These are phyloP conservation scores for Leishmania guyanensis DNA, from an alignment of 208 protist genomes.

Conservation along the genomic window DNA sequence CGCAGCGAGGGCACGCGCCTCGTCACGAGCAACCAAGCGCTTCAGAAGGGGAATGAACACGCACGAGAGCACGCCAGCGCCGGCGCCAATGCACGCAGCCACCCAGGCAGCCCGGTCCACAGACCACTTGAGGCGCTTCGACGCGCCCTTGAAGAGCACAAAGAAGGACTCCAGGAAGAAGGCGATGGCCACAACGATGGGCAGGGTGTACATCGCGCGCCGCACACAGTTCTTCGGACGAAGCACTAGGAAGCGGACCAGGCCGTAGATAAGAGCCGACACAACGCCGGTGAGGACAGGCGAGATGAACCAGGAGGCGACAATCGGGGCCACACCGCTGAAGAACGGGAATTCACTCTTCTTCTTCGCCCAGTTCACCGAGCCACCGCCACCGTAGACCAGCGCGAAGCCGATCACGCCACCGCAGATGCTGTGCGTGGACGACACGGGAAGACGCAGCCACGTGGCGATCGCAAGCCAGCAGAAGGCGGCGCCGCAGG, in stretches of 20 bases:
- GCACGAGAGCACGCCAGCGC: conserved; percentile 33
- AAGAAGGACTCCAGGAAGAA: conserved; percentile 73
- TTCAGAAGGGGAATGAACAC: conserved; percentile 48
- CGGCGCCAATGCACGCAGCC: conserved; percentile 39
- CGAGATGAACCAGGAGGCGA: conserved; percentile 65
- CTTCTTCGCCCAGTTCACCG: conserved; percentile 47
- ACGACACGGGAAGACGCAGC: conserved; percentile 55
- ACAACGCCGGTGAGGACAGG: conserved; percentile 47
- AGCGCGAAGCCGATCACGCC: conserved; percentile 69
- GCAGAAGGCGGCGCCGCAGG: conserved; percentile 39
- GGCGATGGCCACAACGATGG: conserved; percentile 45
- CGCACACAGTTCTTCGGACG: conserved; percentile 30
- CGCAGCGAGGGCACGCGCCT: conserved; percentile 6
- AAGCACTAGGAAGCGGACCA: conserved; percentile 41
- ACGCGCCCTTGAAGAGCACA: conserved; percentile 56
- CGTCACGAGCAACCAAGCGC: conserved; percentile 16
- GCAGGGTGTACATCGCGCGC: conserved; percentile 41
- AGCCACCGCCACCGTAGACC: conserved; percentile 50
- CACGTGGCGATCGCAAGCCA: conserved; percentile 59
- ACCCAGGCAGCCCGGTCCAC: conserved; percentile 45
- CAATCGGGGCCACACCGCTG: conserved; percentile 53
- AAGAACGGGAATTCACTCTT: conserved; percentile 60
- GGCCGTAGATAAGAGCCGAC: conserved; percentile 41
- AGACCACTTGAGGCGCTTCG: conserved; percentile 39
- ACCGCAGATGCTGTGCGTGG: conserved; percentile 60